phyloP scores from a whole-genome alignment of 2,329 filamentous ascomycete species.

The Lithohypha guttulata region DNA sequence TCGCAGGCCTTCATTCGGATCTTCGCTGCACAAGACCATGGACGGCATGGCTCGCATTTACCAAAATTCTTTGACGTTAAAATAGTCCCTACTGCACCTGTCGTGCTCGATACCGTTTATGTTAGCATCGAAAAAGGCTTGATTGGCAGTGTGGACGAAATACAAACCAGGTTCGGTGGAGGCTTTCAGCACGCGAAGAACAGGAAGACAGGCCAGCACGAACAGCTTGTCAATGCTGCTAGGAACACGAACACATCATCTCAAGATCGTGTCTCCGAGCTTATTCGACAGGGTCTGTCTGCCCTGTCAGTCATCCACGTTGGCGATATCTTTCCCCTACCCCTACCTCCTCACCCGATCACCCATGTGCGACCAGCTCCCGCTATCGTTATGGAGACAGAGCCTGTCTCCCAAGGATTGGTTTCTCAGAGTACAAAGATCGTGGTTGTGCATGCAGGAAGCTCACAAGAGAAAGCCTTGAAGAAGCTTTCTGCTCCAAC shows the following conservation, averaged over 20 bases:
- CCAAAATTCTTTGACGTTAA: slow-evolving; percentile 74
- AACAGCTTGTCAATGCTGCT: slow-evolving; percentile 11
- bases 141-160: slow-evolving; percentile 67
- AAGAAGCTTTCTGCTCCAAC: slow-evolving; percentile 37
- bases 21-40: slow-evolving; percentile 63
- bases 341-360: slow-evolving; percentile 67
- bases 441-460: slow-evolving; percentile 53
- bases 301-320: slow-evolving; percentile 67
- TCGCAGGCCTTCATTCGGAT: slow-evolving; percentile 69
- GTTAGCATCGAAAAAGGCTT: slow-evolving; percentile 75
- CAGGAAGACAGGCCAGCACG: slow-evolving; percentile 10
- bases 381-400: slow-evolving; percentile 82
- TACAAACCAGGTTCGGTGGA: slow-evolving; percentile 70
- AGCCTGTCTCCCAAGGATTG: slow-evolving; percentile 83
- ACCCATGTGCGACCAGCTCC: slow-evolving; percentile 76
- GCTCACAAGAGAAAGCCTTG: slow-evolving; percentile 31
- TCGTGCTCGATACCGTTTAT: slow-evolving; percentile 75
- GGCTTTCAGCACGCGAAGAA: slow-evolving; percentile 29
- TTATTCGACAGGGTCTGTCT: slow-evolving; percentile 64
- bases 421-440: slow-evolving; percentile 70
- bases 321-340: slow-evolving; percentile 71
- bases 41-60: slow-evolving; percentile 60
- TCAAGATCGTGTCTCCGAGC: slow-evolving; percentile 26
- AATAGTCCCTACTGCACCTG: slow-evolving; percentile 66
- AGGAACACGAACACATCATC: background rate